Percentiles rank a stretch among this genome's conserved stretches.
phyloP scores from a whole-genome alignment of 83 land plant species.

The Larix sibirica region DNA sequence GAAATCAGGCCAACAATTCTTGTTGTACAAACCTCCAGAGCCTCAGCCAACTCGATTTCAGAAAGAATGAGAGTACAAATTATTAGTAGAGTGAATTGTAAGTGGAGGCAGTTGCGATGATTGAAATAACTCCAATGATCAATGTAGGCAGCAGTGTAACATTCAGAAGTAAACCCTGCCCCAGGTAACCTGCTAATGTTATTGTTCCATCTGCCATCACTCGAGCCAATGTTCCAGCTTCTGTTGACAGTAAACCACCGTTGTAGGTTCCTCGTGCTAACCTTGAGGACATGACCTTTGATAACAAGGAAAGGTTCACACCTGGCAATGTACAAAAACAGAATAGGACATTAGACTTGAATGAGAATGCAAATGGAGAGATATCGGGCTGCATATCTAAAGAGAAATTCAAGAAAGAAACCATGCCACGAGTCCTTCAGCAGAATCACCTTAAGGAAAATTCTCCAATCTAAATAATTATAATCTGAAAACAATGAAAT shows the following conservation, averaged over 20 bases:
- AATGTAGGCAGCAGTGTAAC: conserved; percentile 32
- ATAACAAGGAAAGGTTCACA: conserved; percentile 77
- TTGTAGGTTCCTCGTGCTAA: conserved; percentile 78
- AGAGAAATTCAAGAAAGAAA: background rate
- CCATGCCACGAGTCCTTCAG: background rate
- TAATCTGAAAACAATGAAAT: background rate
- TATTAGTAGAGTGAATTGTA: conserved; percentile 30
- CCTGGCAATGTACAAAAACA: conserved; percentile 31
- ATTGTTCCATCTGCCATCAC: conserved; percentile 78
- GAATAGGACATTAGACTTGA: background rate
- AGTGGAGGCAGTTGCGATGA: conserved; percentile 25
- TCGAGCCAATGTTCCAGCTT: conserved; percentile 83
- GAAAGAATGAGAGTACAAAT: background rate
- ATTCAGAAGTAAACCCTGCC: conserved; percentile 41
- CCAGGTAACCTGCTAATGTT: conserved; percentile 67
- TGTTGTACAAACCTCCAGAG: background rate
- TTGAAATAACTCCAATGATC: conserved; percentile 23
- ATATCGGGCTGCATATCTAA: background rate
- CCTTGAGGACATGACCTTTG: conserved; percentile 88
- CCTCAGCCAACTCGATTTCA: background rate
- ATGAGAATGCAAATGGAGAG: background rate
- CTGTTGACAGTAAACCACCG: conserved; percentile 84
- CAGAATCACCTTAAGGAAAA: background rate
- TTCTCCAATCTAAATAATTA: background rate
- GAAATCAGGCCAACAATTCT: background rate